Evolutionary conservation across 768 basidiomycete species (phyloP).

Genomic region (Boletus sp.): DNA sequence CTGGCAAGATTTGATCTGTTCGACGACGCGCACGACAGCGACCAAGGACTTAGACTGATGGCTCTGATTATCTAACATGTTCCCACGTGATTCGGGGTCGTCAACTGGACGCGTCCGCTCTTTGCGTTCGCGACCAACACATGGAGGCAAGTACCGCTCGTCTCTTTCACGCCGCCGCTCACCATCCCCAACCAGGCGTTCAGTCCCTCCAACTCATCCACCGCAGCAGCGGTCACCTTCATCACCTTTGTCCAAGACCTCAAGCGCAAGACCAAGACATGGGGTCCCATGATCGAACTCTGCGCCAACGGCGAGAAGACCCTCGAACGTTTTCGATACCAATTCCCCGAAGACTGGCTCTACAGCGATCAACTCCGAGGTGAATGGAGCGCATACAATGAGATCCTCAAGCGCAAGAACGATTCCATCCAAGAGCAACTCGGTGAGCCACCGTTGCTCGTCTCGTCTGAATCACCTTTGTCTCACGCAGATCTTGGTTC

Average conservation of each 20-base stretch:
- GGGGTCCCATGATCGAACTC: conserved; percentile 94
- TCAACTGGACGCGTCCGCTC: conserved; percentile 19
- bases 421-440: conserved; percentile 98
- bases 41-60: neutral
- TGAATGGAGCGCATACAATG: conserved; percentile 98
- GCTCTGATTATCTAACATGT: conserved; percentile 18
- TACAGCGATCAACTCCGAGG: conserved; percentile 96
- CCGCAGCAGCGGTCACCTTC: conserved; percentile 96
- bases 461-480: neutral
- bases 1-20: conserved; percentile 27
- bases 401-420: conserved; percentile 96
- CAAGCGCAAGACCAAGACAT: conserved; percentile 94
- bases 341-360: conserved; percentile 96
- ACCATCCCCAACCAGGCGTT: conserved; percentile 46
- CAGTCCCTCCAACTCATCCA: conserved; percentile 83
- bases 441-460: conserved; percentile 48
- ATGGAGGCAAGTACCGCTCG: conserved; percentile 28
- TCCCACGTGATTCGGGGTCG: conserved; percentile 19
- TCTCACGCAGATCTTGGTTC: conserved; percentile 3
- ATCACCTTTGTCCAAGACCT: conserved; percentile 99
- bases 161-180: neutral
- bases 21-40: conserved; percentile 9
- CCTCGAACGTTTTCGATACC: conserved; percentile 93
- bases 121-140: conserved; percentile 19
- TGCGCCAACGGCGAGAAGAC: conserved; percentile 97